A percentile compares a stretch with the other conserved stretches of the same genome.
phyloP scores from a whole-genome alignment of 2,329 filamentous ascomycete genomes.

The Xylaria sp. region DNA sequence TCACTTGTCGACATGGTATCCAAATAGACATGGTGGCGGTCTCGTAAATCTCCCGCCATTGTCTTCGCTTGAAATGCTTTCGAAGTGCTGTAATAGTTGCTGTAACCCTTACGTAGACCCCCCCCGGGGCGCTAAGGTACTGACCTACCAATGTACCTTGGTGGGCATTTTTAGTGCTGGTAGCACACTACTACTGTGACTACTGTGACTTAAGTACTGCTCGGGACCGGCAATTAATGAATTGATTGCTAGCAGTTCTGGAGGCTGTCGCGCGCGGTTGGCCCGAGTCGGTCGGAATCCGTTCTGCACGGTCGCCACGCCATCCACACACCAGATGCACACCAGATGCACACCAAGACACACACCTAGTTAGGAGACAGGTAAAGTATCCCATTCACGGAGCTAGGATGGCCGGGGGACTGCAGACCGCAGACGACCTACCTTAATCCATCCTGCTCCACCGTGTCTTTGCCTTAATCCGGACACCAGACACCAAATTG shows the following conservation, averaged over 20 bases:
- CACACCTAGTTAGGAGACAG: neutral
- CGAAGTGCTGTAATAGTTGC: too few species aligned
- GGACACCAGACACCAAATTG: slow-evolving; percentile 28
- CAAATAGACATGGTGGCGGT: too few species aligned
- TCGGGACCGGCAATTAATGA: slow-evolving; percentile 1
- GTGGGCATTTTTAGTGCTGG: neutral
- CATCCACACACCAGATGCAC: slow-evolving; percentile 1
- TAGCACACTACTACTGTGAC: neutral
- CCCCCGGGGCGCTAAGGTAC: too few species aligned
- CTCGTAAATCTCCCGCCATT: too few species aligned
- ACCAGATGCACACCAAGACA: neutral
- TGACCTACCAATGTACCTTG: neutral
- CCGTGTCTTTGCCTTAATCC: slow-evolving; percentile 19
- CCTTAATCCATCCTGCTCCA: slow-evolving; percentile 30
- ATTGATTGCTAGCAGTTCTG: neutral
- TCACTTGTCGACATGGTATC: too few species aligned
- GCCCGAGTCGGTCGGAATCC: neutral
- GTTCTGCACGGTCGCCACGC: slow-evolving; percentile 9
- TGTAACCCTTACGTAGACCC: too few species aligned
- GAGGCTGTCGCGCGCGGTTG: slow-evolving; percentile 9
- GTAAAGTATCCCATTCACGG: slow-evolving; percentile 1
- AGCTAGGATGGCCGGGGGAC: slow-evolving; percentile 2
- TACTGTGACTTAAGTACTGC: too few species aligned
- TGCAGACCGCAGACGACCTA: slow-evolving; percentile 16
- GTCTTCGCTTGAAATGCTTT: too few species aligned